Base-by-base conservation (phyloP, 768 basidiomycete genomes). In the Leccinum aurantiacum region DNA sequence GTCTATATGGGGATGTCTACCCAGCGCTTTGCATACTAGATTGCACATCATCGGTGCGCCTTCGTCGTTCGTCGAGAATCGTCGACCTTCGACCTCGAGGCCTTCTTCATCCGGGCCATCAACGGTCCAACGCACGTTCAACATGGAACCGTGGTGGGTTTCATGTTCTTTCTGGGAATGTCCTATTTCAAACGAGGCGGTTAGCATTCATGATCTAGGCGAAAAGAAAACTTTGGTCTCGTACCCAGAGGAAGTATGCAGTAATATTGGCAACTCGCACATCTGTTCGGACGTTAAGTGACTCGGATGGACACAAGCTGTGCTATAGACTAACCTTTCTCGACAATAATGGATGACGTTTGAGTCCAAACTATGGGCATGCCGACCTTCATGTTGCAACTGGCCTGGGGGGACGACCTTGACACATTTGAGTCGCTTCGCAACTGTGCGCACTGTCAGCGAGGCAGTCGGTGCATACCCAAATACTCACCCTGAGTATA, bases 11-110 rank as follows among this genome's bases (percentile, higher is more conserved):
- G 71, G 74, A 55, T 87, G 85, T 37, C 85, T 68, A 4, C 82
- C 83, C 62, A 84, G 73, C 5, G 78, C 69, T 24, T 76, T 70
- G 64, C 85, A 87, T 37, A 83, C 73, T 19, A 85, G 66, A 50
- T 75, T 84, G 68, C 85, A 87, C 75, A 86, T 77, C 82, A 85
- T 83, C 1, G 85, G 85, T 1, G 83, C 83, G 8, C 85, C 84
- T 31, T 82, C 80, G 49, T 84, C 82, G 41, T 77, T 76, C 0
- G 79, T 66, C 5, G 77, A 81, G 66, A 83, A 86, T 54, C 77
- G 80, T 54, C 79, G 77, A 1, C 84, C 84, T 51, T 78, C 77
- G 9, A 86, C 68, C 59, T 85, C 85, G 5, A 86, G 59, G 19
- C 72, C 71, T 27, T 61, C 68, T 27, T 77, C 82, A n/a, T 83